Conservation (phyloP, 2,329 filamentous ascomycete species). For the Metarhizium brunneum region DNA sequence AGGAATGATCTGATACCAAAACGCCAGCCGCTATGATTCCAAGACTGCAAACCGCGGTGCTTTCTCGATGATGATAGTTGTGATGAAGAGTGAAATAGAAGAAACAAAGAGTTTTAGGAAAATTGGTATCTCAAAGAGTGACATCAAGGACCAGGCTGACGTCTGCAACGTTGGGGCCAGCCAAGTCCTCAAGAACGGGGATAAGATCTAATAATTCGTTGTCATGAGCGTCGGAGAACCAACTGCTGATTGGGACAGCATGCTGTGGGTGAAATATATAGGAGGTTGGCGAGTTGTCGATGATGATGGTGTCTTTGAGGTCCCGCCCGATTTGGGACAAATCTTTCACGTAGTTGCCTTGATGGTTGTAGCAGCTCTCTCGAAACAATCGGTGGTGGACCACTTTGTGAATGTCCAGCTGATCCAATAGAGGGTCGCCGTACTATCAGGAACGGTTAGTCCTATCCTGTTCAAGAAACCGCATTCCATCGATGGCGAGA, state of each 20-base stretch:
- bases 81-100: conserved; percentile 21
- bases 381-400: conserved; percentile 94
- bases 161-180: conserved; percentile 78
- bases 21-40: conserved; percentile 47
- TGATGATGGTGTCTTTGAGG: conserved; percentile 96
- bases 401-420: conserved; percentile 93
- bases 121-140: conserved; percentile 47
- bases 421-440: conserved; percentile 89
- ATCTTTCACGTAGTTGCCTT: conserved; percentile 99
- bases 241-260: conserved; percentile 97
- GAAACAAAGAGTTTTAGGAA: conserved; percentile 16
- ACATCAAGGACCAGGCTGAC: conserved; percentile 97
- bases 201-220: conserved; percentile 97
- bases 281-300: conserved; percentile 97
- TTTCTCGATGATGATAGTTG: conserved; percentile 18
- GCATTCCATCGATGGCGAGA: not conserved
- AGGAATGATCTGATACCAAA: conserved; percentile 41
- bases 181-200: conserved; percentile 94
- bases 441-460: conserved; percentile 48
- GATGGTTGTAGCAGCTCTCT: conserved; percentile 98
- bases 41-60: conserved; percentile 27
- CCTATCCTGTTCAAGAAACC: conserved; percentile 7
- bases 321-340: conserved; percentile 94
- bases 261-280: conserved; percentile 99
- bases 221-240: conserved; percentile 99